Evolutionary conservation across 805 yeast genomes (phyloP).

Genomic region (Saccharomycopsis sp.): DNA sequence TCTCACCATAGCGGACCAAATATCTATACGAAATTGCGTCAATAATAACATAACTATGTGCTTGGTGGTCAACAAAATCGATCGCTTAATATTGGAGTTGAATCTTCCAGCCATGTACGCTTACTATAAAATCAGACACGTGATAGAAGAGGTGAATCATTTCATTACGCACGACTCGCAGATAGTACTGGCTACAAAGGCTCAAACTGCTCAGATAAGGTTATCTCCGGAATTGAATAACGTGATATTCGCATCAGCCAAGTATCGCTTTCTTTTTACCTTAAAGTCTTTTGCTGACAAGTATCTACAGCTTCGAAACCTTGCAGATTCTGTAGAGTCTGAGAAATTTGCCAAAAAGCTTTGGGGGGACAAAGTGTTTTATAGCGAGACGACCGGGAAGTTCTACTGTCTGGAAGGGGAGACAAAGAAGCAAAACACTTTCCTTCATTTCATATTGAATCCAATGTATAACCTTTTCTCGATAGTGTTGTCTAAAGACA

Average conservation of each 20-base stretch:
- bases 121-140: constrained; percentile 55
- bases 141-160: constrained; percentile 58
- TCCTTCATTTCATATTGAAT: constrained; percentile 58
- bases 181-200: constrained; percentile 22
- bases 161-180: constrained; percentile 32
- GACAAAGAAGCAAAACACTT: constrained; percentile 31
- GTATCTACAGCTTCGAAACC: constrained; percentile 31
- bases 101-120: constrained; percentile 69
- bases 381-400: constrained; percentile 34
- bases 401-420: constrained; percentile 30
- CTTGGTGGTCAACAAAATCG: constrained; percentile 73
- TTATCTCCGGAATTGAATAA: constrained; percentile 60
- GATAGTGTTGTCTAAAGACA: constrained; percentile 47
- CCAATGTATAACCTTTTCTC: constrained; percentile 78
- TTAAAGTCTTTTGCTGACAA: constrained; percentile 54
- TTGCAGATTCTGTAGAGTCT: constrained; percentile 22
- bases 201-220: constrained; percentile 24
- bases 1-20: constrained; percentile 46
- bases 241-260: constrained; percentile 69
- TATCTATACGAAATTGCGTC: constrained; percentile 46
- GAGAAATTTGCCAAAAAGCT: constrained; percentile 45
- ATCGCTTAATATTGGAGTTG: constrained; percentile 75
- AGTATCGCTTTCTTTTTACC: constrained; percentile 57
- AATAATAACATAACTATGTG: constrained; percentile 44
- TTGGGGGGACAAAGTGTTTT: constrained; percentile 71